Base-by-base conservation (phyloP, 1,284 basidiomycete species). In the Austropuccinia psidii region DNA sequence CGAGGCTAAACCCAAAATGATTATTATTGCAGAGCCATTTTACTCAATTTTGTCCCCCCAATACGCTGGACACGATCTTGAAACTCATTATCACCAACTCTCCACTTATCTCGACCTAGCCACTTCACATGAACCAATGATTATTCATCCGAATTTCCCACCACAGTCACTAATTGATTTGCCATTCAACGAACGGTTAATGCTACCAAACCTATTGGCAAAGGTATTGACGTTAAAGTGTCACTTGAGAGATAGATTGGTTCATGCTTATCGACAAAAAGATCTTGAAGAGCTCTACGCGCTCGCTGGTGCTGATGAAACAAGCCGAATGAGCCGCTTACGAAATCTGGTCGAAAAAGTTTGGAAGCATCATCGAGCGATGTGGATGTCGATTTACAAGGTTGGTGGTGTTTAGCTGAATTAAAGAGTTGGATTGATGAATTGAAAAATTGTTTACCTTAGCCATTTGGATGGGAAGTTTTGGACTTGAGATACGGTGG, bases 401-500 rank as follows among this genome's bases (percentile, higher is more conserved):
- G 65, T 65, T 27, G 15, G 55, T 50, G 27, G 41, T 62, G 17
- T 19, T 21, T 41, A 9, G 27, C 39, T 58, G 24, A 43, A 19
- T 55, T 33, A 31, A 24, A 19, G 21, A 50, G 9, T 61, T 27
- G 27, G 1, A 17, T 54, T 29, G 17, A 15, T 24, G 27, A 8
- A 21, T 49, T 13, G 66, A 31, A 50, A 33, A 35, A 7, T 24
- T 6, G n/a, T 54, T 78, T 77, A 19, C 1, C 31, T 31, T 76
- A 79, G 75, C 78, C 78, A 0, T 80, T 80, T 62, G 81, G 80
- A 0, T 81, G 79, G 78, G 80, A 82, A 74, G 78, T 78, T 17
- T 74, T 82, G 31, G 81, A 82, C 24, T 65, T 82, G 45, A 75
- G 81, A 0, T 82, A 82, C 50, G 81, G 81, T 17, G 81, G 81